These are phyloP conservation scores for Coemansia sp. DNA, from an alignment of 192 early-diverging fungal genomes.

Conservation along the genomic window DNA sequence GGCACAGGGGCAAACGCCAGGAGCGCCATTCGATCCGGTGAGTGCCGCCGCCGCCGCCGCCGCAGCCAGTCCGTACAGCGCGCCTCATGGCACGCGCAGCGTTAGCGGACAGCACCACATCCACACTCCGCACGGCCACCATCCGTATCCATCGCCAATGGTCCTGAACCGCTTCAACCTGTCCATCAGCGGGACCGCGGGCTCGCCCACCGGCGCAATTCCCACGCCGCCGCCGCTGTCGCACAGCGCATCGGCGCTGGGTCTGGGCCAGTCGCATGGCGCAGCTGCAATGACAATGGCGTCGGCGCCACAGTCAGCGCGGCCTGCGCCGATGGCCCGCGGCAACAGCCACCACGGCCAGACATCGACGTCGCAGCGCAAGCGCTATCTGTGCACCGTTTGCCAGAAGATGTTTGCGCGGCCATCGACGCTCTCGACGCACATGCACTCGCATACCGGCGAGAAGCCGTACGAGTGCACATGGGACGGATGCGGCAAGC, in stretches of 20 bases:
- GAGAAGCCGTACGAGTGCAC: slow-evolving; percentile 59
- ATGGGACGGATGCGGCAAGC: slow-evolving; percentile 61
- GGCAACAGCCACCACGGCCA: slow-evolving; percentile 24
- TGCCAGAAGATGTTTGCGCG: slow-evolving; percentile 56
- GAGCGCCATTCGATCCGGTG: slow-evolving; percentile 34
- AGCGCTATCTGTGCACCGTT: slow-evolving; percentile 52
- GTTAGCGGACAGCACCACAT: slow-evolving; percentile 17
- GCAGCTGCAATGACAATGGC: slow-evolving; percentile 4
- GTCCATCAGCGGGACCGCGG: slow-evolving; percentile 8
- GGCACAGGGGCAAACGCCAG: slow-evolving; percentile 13
- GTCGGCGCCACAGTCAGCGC: slow-evolving; percentile 12
- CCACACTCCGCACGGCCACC: slow-evolving; percentile 10
- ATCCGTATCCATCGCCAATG: slow-evolving; percentile 44
- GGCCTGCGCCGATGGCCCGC: slow-evolving; percentile 24
- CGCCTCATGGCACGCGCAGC: slow-evolving; percentile 23
- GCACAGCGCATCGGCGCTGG: slow-evolving; percentile 10
- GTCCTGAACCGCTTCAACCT: slow-evolving; percentile 43
- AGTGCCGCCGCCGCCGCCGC: slow-evolving; percentile 39
- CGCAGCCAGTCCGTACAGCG: slow-evolving; percentile 22
- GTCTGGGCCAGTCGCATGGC: slow-evolving; percentile 9
- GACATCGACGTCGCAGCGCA: slow-evolving; percentile 54
- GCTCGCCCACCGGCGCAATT: slow-evolving; percentile 11
- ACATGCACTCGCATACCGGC: slow-evolving; percentile 57
- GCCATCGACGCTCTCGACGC: slow-evolving; percentile 51
- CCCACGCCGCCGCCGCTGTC: slow-evolving; percentile 24